Percentiles rank a stretch among this genome's conserved stretches.
These are phyloP conservation scores for Coniochaeta sp. DNA, from an alignment of 2,329 filamentous ascomycete species.

Conservation along the genomic window DNA sequence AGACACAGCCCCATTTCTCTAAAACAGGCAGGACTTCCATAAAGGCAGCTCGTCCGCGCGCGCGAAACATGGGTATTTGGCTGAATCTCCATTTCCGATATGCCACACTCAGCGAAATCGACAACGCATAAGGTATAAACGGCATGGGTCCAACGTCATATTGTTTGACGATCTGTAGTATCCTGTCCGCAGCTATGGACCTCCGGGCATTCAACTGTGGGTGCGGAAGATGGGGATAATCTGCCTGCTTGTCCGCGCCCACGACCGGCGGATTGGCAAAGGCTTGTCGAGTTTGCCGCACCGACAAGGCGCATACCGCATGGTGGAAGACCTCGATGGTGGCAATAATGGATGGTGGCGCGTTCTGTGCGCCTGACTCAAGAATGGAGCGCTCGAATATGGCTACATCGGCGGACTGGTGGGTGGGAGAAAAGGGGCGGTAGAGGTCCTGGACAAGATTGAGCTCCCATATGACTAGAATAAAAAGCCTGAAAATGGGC, in stretches of 20 bases:
- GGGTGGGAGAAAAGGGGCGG: conserved; percentile 41
- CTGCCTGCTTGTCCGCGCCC: conserved; percentile 17
- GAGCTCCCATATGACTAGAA: conserved; percentile 46
- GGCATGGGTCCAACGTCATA: conserved; percentile 48
- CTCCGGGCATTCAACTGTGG: conserved; percentile 46
- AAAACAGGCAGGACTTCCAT: conserved; percentile 46
- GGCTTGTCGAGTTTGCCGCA: conserved; percentile 35
- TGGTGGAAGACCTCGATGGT: conserved; percentile 60
- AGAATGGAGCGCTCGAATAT: conserved; percentile 52
- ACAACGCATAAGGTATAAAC: conserved; percentile 55
- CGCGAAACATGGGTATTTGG: conserved; percentile 50
- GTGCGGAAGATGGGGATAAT: conserved; percentile 23
- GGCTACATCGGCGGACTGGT: conserved; percentile 40
- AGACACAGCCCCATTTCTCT: conserved; percentile 46
- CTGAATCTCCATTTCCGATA: conserved; percentile 60
- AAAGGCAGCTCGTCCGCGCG: conserved; percentile 47
- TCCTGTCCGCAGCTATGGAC: conserved; percentile 50
- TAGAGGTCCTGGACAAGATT: conserved; percentile 56
- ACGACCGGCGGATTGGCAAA: conserved; percentile 15
- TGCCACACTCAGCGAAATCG: conserved; percentile 53
- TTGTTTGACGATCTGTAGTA: conserved; percentile 45
- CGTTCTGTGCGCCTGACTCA: conserved; percentile 42
- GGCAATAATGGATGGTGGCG: conserved; percentile 41
- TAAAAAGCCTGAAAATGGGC: conserved; percentile 49
- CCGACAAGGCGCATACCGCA: conserved; percentile 56